These are phyloP conservation scores for Closterium sp. DNA, from an alignment of 139 green algal species.

Conservation along the genomic window DNA sequence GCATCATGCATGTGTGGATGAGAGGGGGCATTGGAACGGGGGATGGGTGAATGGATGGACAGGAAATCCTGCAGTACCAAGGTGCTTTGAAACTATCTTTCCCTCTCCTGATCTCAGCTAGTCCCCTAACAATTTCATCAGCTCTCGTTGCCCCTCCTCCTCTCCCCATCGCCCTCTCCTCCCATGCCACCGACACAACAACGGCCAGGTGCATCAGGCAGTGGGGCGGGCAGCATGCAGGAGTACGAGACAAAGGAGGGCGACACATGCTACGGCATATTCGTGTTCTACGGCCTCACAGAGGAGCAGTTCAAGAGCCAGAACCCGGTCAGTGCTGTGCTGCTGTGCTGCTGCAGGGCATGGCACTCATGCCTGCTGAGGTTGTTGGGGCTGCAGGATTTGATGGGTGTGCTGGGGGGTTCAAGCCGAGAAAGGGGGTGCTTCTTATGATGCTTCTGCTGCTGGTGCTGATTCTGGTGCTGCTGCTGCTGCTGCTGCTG, in stretches of 20 bases:
- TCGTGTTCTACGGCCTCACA: conserved; percentile 5
- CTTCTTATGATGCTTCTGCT: neutral
- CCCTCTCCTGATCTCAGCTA: neutral
- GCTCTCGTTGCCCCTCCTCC: neutral
- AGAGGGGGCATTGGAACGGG: too few species aligned
- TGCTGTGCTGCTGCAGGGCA: too few species aligned
- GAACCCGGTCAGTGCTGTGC: conserved; percentile 13
- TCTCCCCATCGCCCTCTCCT: neutral
- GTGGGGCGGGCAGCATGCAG: neutral
- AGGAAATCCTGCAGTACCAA: too few species aligned
- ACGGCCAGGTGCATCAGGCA: too few species aligned
- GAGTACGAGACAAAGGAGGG: neutral
- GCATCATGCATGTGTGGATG: neutral
- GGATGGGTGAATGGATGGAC: too few species aligned
- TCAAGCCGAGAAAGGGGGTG: neutral
- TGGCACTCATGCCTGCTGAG: neutral
- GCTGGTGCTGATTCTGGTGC: neutral
- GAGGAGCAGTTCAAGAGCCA: neutral
- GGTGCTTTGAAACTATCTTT: neutral
- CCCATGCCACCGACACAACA: too few species aligned
- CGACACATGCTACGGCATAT: conserved; percentile 4
- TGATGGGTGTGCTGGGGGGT: neutral
- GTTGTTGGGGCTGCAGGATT: neutral
- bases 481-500: too few species aligned
- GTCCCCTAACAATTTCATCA: neutral